Evolutionary conservation across 164 flowering plant genomes (phyloP), one percentile per base, ranked within the genome.

Genomic region (Kalanchoe fedtschenkoi): DNA sequence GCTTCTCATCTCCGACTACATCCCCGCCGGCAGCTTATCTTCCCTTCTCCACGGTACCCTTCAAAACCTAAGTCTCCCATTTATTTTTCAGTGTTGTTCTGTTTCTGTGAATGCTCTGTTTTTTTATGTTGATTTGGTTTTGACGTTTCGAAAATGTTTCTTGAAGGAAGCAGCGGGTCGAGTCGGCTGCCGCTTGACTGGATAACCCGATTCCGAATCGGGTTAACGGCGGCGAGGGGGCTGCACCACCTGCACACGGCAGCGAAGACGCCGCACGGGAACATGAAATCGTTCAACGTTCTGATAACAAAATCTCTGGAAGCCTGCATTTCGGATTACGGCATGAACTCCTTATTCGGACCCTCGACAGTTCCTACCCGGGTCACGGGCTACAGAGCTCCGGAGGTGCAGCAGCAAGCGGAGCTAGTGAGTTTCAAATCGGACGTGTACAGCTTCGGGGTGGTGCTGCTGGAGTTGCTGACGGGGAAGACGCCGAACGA

Each of bases 401-500:
- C 99, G 2, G 99, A 93, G 67, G 87, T 85, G 10, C 71, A 83
- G 6, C 97, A 91, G 62, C 91, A 43, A 78, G 97, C 0, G 84
- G 80, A 43, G 15, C 10, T 22, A 30, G 85, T 71, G 26, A 85
- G 89, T 0, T 81, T 71, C 78, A 85, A 85, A 61, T 88, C 97
- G 0, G 99, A 93, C 65, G 96, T 93, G 62, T 93, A 93, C 76
- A 91, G 97, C 60, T 91, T 78, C 62, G 99, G 99, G 0, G 95
- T 93, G 0, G 62, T 93, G 38, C 69, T 93, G 5, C 62, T 93
- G 32, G 99, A 93, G 72, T 75, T 93, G 8, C 53, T 93, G 22
- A 93, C 99, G 0, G 99, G 99, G 6, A 93, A 90, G 64, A 78
- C 96, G 2, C 97, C 99, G 4, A 93, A 87, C 60, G 96, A 88